Conservation (phyloP, 1,284 basidiomycete genomes). For the Anthracocystis walkeri region DNA sequence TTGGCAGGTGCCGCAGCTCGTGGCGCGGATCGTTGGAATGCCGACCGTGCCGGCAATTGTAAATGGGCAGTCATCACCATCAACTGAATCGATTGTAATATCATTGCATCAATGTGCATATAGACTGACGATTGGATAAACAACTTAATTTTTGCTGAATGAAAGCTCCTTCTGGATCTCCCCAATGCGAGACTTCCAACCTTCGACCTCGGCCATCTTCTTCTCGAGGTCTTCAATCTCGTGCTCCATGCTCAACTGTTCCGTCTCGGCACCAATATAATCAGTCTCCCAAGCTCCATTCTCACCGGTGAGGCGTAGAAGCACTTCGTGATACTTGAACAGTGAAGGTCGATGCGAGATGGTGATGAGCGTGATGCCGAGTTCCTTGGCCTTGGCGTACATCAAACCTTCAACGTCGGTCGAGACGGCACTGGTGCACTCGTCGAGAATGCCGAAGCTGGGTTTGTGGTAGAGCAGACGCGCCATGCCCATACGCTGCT, state of each 20-base stretch:
- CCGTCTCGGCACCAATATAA: constrained; percentile 78
- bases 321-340: constrained; percentile 79
- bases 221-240: constrained; percentile 70
- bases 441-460: constrained; percentile 74
- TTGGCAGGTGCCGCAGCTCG: constrained; percentile 35
- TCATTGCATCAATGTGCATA: neutral
- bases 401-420: constrained; percentile 95
- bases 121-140: neutral
- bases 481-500: constrained; percentile 75
- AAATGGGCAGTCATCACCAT: constrained; percentile 40
- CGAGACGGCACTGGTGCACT: constrained; percentile 95
- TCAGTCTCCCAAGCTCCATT: constrained; percentile 79
- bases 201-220: constrained; percentile 70
- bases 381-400: constrained; percentile 92
- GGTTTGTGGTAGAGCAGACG: constrained; percentile 87
- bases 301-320: constrained; percentile 79
- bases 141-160: constrained; percentile 58
- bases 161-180: constrained; percentile 70
- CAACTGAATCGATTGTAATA: constrained; percentile 3
- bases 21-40: constrained; percentile 41
- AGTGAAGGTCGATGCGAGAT: constrained; percentile 76
- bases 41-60: constrained; percentile 29
- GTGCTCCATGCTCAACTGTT: constrained; percentile 76
- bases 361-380: constrained; percentile 90
- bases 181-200: constrained; percentile 69